Evolutionary conservation across 2,329 filamentous ascomycete species (phyloP).

Genomic region (Monosporascus sp.): DNA sequence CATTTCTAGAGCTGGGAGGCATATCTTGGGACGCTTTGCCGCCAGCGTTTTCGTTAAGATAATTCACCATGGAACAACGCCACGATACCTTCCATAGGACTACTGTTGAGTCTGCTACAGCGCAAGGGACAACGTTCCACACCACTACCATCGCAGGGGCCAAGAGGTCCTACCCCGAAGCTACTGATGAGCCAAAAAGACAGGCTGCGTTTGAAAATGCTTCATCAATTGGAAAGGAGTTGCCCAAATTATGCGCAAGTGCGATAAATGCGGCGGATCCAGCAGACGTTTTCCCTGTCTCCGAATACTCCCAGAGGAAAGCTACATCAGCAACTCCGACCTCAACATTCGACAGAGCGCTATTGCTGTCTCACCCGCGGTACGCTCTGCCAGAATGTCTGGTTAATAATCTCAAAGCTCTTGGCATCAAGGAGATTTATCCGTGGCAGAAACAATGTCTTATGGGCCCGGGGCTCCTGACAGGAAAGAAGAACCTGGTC

Average conservation of each 20-base stretch:
- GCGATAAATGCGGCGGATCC: slow-evolving; percentile 35
- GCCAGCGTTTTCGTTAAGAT: not conserved
- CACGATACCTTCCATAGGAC: slow-evolving; percentile 41
- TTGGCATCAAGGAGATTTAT: slow-evolving; percentile 70
- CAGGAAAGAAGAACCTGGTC: slow-evolving; percentile 64
- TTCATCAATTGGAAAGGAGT: slow-evolving; percentile 10
- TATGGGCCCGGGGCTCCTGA: slow-evolving; percentile 58
- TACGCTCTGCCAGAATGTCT: slow-evolving; percentile 59
- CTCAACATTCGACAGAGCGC: slow-evolving; percentile 43
- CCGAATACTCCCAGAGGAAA: slow-evolving; percentile 54
- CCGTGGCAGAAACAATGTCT: slow-evolving; percentile 76
- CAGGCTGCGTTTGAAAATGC: slow-evolving; percentile 20
- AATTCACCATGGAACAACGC: slow-evolving; percentile 17
- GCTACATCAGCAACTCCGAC: slow-evolving; percentile 48
- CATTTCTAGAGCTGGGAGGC: not conserved
- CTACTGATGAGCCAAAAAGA: slow-evolving; percentile 15
- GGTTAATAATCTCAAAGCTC: slow-evolving; percentile 56
- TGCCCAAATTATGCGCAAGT: slow-evolving; percentile 34
- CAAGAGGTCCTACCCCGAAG: slow-evolving; percentile 36
- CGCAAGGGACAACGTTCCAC: slow-evolving; percentile 32
- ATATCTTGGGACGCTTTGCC: not conserved
- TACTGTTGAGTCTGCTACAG: slow-evolving; percentile 42
- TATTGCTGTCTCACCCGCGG: slow-evolving; percentile 56
- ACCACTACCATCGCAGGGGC: slow-evolving; percentile 38
- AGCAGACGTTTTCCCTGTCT: slow-evolving; percentile 20